Conservation (phyloP, 2,329 filamentous ascomycete species). For the Pseudogymnoascus sp. region DNA sequence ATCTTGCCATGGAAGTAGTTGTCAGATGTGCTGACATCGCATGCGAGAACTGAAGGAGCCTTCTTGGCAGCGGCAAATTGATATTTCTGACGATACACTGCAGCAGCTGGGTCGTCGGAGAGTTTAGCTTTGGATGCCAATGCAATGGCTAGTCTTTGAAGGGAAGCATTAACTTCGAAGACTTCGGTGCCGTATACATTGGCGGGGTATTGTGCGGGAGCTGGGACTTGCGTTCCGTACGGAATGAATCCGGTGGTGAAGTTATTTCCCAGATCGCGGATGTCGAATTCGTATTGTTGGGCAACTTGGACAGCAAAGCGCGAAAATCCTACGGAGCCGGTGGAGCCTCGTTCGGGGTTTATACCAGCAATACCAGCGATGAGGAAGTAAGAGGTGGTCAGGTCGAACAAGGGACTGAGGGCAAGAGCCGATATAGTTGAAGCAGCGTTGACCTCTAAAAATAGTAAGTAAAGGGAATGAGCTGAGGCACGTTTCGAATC, state of each 20-base stretch:
- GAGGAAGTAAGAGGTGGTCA: constrained; percentile 63
- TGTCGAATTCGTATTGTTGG: constrained; percentile 68
- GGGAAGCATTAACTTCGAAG: constrained; percentile 55
- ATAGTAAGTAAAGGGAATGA: neutral
- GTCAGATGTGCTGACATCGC: constrained; percentile 63
- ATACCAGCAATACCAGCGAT: constrained; percentile 68
- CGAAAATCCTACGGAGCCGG: constrained; percentile 60
- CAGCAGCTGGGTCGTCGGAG: constrained; percentile 42
- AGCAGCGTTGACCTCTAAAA: constrained; percentile 64
- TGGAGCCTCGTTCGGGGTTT: constrained; percentile 59
- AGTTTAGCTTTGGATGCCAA: constrained; percentile 47
- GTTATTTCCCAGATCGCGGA: constrained; percentile 57
- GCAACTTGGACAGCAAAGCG: constrained; percentile 67
- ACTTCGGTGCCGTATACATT: constrained; percentile 63
- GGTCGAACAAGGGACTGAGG: constrained; percentile 56
- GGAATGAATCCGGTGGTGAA: constrained; percentile 64
- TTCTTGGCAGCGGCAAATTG: constrained; percentile 38
- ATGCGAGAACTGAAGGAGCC: constrained; percentile 51
- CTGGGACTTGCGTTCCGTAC: constrained; percentile 42
- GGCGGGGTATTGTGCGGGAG: constrained; percentile 49
- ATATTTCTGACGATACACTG: constrained; percentile 50
- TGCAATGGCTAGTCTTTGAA: constrained; percentile 45
- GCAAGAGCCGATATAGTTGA: constrained; percentile 55
- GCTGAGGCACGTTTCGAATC: neutral
- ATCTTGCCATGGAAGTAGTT: constrained; percentile 61